Evolutionary conservation across 345 rosid species (phyloP).

Genomic region (Laguncularia racemosa): DNA sequence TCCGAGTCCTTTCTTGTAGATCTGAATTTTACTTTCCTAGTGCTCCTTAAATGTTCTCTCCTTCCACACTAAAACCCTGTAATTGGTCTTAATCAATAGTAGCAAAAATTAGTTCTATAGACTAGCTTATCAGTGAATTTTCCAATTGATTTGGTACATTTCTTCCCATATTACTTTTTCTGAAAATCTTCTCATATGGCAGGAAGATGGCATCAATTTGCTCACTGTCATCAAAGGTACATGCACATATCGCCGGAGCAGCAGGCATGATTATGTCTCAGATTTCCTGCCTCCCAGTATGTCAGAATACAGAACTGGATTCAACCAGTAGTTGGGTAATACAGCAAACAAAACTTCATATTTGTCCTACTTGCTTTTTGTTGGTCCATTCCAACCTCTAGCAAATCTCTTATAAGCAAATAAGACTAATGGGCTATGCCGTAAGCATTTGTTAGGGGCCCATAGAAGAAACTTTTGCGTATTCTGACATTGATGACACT

Average conservation of each 20-base stretch:
- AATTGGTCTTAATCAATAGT: too few relatives aligned
- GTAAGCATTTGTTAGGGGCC: too few relatives aligned
- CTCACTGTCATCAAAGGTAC: slow-evolving; percentile 60
- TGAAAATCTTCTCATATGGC: slow-evolving; percentile 2
- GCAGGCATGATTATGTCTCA: slow-evolving; percentile 32
- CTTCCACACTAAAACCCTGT: too few relatives aligned
- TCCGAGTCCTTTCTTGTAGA: too few relatives aligned
- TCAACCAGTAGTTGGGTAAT: slow-evolving; percentile 8
- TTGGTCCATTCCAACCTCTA: background rate
- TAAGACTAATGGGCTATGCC: background rate
- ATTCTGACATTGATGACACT: too few relatives aligned
- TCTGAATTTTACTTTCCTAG: too few relatives aligned
- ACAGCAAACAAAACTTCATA: background rate
- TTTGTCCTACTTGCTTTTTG: background rate
- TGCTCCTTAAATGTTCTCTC: too few relatives aligned
- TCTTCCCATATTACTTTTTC: background rate
- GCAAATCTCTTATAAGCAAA: background rate
- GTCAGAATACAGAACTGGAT: slow-evolving; percentile 28
- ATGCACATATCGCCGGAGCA: slow-evolving; percentile 50
- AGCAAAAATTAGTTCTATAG: too few relatives aligned
- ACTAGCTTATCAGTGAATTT: too few relatives aligned
- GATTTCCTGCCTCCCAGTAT: slow-evolving; percentile 59
- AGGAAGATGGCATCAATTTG: slow-evolving; percentile 65
- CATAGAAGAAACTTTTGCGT: too few relatives aligned
- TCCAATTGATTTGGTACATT: background rate